Evolutionary conservation across 495 filamentous ascomycete species (phyloP), one percentile per base, ranked within the genome.

Genomic region (Collariella sp.): DNA sequence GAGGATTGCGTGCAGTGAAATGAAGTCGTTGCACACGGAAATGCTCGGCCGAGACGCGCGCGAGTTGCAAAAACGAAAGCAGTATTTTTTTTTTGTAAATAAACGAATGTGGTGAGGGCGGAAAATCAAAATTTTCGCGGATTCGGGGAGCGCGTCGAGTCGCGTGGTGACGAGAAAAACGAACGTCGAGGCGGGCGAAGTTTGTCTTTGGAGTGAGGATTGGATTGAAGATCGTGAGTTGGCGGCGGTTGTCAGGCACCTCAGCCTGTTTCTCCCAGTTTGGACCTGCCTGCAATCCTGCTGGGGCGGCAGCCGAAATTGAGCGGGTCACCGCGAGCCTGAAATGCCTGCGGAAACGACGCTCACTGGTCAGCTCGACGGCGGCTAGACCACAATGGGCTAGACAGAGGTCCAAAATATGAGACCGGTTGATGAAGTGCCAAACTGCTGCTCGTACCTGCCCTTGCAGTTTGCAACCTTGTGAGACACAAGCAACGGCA

Each of bases 1-100:
- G 33, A 44, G 33, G 7, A 42, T 18, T 29, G 49, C 31, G 18
- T 44, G 29, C 40, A 9, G 48, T 43, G 6, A 48, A 60, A 52
- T 55, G 47, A 52, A 36, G 46, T 51, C 49, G 50, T 54, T 26
- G 57, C 49, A 51, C 57, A 50, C 53, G 40, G 41, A 40, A 55
- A 15, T 9, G 57, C 35, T 50, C 48, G 48, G 52, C 52, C 52
- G 43, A 46, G 24, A 60, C 52, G 41, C 42, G 43, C 35, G 24
- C 15, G 31, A 26, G 41, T 22, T 50, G n/a, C 6, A 31, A 39
- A 40, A 33, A 44, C 24, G 40, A 47, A 38, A 11, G 22, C 9
- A 18, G 39, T 7, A 18, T n/a, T 2, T 2, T 18, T 7, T 26
- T n/a, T 2, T 2, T 18, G 39, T 7, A 20, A 36, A 26, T 46